A percentile compares a stretch with the other conserved stretches of the same genome.
phyloP scores from a whole-genome alignment of 192 early-diverging fungal species.

The Thamnidium elegans region DNA sequence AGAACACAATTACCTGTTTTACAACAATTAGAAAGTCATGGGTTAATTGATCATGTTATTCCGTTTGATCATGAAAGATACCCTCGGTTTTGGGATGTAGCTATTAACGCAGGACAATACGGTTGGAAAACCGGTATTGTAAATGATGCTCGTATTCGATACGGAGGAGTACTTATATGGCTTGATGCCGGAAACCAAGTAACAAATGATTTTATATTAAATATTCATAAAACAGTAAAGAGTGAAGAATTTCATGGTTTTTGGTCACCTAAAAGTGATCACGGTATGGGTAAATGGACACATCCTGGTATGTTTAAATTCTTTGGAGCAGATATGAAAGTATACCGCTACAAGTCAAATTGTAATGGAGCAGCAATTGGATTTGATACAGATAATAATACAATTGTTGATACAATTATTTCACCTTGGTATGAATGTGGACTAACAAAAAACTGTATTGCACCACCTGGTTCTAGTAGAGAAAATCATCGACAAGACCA shows the following conservation, averaged over 20 bases:
- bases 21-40: constrained; percentile 33
- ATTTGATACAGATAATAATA: constrained; percentile 40
- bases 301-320: constrained; percentile 49
- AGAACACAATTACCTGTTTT: constrained; percentile 38
- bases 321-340: constrained; percentile 33
- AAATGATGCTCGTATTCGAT: constrained; percentile 41
- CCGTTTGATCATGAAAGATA: constrained; percentile 45
- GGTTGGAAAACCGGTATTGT: constrained; percentile 57
- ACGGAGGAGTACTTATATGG: constrained; percentile 47
- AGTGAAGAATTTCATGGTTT: constrained; percentile 43
- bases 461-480: constrained; percentile 47
- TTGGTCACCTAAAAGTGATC: constrained; percentile 47
- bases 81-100: constrained; percentile 50
- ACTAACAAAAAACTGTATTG: constrained; percentile 43
- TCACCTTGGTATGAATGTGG: constrained; percentile 48
- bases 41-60: constrained; percentile 43
- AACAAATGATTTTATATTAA: constrained; percentile 37
- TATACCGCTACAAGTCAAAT: constrained; percentile 39
- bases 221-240: constrained; percentile 4
- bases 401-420: constrained; percentile 40
- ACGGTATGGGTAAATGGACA: constrained; percentile 41
- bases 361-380: constrained; percentile 53
- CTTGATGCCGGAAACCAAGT: constrained; percentile 51
- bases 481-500: constrained; percentile 57
- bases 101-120: constrained; percentile 44